Conservation (phyloP, 768 basidiomycete species). For the Cubamyces lactineus region DNA sequence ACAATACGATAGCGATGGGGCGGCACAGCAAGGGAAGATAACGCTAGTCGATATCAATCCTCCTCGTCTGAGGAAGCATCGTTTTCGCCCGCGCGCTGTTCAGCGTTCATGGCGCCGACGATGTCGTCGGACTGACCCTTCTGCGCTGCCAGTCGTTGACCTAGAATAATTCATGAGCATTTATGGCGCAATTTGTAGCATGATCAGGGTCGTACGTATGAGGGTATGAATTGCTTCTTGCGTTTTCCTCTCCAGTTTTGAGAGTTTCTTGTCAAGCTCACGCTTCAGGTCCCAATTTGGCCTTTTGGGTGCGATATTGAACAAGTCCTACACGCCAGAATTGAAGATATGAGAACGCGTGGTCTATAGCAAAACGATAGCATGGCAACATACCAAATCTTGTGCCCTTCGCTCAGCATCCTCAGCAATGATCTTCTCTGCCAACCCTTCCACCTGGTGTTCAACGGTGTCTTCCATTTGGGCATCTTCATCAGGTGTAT, state of each 20-base stretch:
- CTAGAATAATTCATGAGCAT: slow-evolving; percentile 40
- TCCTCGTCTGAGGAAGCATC: slow-evolving; percentile 68
- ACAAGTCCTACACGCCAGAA: slow-evolving; percentile 67
- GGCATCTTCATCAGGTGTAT: slow-evolving; percentile 52
- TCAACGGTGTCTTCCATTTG: slow-evolving; percentile 86
- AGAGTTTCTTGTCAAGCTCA: slow-evolving; percentile 88
- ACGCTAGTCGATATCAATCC: slow-evolving; percentile 41
- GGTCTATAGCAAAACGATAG: background rate
- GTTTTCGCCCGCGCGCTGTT: slow-evolving; percentile 58
- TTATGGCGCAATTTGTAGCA: background rate
- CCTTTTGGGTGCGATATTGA: slow-evolving; percentile 97
- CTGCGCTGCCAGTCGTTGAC: slow-evolving; percentile 78
- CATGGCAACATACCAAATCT: slow-evolving; percentile 69
- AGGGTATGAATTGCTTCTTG: slow-evolving; percentile 91
- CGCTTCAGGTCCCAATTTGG: slow-evolving; percentile 97
- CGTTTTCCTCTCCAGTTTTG: slow-evolving; percentile 88
- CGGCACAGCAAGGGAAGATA: slow-evolving; percentile 12
- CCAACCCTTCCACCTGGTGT: slow-evolving; percentile 78
- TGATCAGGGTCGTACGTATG: slow-evolving; percentile 67
- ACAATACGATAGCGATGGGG: slow-evolving; percentile 22
- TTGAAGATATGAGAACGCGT: background rate
- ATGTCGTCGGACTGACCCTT: slow-evolving; percentile 81
- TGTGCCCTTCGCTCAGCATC: slow-evolving; percentile 85
- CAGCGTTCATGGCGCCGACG: slow-evolving; percentile 81
- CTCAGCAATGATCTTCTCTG: slow-evolving; percentile 82